Conservation (phyloP, 2,329 filamentous ascomycete genomes). For the Aspergillus glaucus region DNA sequence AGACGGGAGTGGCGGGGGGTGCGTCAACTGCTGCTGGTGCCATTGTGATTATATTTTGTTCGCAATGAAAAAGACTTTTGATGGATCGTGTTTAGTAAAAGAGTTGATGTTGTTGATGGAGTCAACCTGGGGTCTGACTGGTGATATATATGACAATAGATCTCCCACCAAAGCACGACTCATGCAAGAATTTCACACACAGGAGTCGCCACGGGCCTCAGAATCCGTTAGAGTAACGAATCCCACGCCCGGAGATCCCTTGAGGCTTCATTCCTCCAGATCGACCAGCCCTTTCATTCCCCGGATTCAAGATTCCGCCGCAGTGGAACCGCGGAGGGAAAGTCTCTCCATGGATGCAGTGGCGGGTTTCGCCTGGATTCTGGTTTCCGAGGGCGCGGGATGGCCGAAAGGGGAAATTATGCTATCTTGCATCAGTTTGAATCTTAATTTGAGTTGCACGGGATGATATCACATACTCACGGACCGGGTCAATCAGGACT, state of each 20-base stretch:
- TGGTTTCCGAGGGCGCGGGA: constrained; percentile 16
- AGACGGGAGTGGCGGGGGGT: constrained; percentile 13
- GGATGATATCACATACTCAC: too few relatives aligned
- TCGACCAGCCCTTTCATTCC: constrained; percentile 9
- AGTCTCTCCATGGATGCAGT: not conserved
- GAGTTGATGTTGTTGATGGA: not conserved
- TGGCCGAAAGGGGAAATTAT: not conserved
- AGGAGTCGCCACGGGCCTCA: not conserved
- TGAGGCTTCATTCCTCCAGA: constrained; percentile 4
- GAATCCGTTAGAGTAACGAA: not conserved
- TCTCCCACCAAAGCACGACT: not conserved
- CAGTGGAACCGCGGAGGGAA: constrained; percentile 3
- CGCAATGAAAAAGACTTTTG: not conserved
- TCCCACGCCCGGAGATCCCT: not conserved
- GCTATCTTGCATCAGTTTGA: not conserved
- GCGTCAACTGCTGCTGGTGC: constrained; percentile 24
- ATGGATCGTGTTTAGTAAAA: not conserved
- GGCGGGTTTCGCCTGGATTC: constrained; percentile 12
- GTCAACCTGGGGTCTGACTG: not conserved
- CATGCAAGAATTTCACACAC: not conserved
- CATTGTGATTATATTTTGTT: constrained; percentile 15
- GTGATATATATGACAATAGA: not conserved
- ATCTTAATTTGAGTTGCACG: not conserved
- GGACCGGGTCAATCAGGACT: too few relatives aligned
- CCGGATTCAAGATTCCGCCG: constrained; percentile 30